Evolutionary conservation across 1,284 basidiomycete species (phyloP), one percentile per base, ranked within the genome.

Genomic region (Marasmius tenuissimus): DNA sequence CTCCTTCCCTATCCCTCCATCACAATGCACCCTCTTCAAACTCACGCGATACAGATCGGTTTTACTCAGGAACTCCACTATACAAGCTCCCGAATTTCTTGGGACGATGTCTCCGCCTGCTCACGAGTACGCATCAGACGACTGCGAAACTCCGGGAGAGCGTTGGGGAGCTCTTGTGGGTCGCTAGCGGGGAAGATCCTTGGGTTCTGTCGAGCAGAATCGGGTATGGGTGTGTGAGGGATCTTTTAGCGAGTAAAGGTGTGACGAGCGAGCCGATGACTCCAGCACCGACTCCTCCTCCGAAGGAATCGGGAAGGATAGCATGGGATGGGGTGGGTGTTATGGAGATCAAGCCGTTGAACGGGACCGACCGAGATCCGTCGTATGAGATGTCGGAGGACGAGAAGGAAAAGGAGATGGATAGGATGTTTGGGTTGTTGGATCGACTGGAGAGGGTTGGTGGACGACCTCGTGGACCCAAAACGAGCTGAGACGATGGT

Each of bases 141-240:
- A 35, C 10, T 16, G 52, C 34, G 14, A 81, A 86, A 58, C 75
- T 92, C 64, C 91, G 93, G 68, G 85, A 87, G 65, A 79, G 88
- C 1, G 82, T 89, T 3, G 94, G 94, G 16, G 94, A 97, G 75
- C 80, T 97, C 78, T 75, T 97, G 49, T 97, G 84, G 73, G 85
- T 88, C 0, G 78, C 93, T 65, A 92, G 91, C 66, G 88, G 52
- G 37, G 52, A 54, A 38, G 52, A 54, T 54, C 14, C 52, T n/a
- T 54, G 52, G 52, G 52, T 54, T 12, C 20, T 54, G 33, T 37
- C 34, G 7, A 54, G 34, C 11, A 33, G 37, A n/a, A 14, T 54
- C 3, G 52, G 52, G 35, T 54, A 54, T 38, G 27, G 27, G 6
- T 37, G 18, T 10, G 52, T 54, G n/a, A 37, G 12, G 14, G 52